Evolutionary conservation across 768 basidiomycete species (phyloP).

Genomic region (Arthromyces matolae): DNA sequence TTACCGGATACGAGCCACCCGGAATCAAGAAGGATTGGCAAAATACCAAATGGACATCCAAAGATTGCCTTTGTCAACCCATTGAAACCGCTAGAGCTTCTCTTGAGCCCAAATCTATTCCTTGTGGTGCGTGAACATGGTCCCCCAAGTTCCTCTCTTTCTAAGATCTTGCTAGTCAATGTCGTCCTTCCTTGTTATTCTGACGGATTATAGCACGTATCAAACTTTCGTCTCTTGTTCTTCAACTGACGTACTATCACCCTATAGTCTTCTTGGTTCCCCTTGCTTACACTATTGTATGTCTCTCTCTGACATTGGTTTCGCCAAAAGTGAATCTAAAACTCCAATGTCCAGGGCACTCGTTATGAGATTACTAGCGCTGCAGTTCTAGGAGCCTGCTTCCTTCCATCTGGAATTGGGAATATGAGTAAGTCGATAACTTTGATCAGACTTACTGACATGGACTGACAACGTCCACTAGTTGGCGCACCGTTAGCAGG

Average conservation of each 20-base stretch:
- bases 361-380: slow-evolving; percentile 55
- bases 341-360: slow-evolving; percentile 39
- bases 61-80: slow-evolving; percentile 56
- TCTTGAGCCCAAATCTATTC: slow-evolving; percentile 59
- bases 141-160: background rate
- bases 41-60: slow-evolving; percentile 21
- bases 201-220: slow-evolving; percentile 41
- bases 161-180: slow-evolving; percentile 16
- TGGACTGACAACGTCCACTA: slow-evolving; percentile 19
- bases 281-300: slow-evolving; percentile 62
- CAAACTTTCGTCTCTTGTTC: slow-evolving; percentile 10
- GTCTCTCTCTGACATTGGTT: slow-evolving; percentile 21
- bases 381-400: slow-evolving; percentile 55
- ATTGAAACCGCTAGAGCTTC: slow-evolving; percentile 42
- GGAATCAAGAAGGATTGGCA: slow-evolving; percentile 51
- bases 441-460: background rate
- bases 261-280: slow-evolving; percentile 57
- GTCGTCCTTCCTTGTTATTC: slow-evolving; percentile 27
- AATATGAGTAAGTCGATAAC: slow-evolving; percentile 43
- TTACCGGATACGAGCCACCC: slow-evolving; percentile 73
- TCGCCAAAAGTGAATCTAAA: background rate
- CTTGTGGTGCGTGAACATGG: slow-evolving; percentile 40
- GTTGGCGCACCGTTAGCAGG: slow-evolving; percentile 62
- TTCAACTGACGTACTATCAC: slow-evolving; percentile 23
- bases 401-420: slow-evolving; percentile 57